phyloP scores from a whole-genome alignment of 768 basidiomycete genomes.

The Candolleomyces eurysporus region DNA sequence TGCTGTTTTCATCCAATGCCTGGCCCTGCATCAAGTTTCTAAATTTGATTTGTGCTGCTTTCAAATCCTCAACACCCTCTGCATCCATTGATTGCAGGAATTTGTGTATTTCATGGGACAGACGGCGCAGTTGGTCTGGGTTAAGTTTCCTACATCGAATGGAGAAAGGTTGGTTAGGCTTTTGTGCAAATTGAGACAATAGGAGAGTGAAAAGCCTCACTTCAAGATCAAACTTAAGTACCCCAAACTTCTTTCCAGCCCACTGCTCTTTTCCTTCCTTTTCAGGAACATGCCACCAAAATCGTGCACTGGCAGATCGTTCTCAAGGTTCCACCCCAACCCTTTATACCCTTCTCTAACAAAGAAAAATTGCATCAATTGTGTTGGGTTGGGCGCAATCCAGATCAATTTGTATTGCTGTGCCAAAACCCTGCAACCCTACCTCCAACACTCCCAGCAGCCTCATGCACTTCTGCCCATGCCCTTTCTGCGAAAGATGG shows the following conservation, averaged over 20 bases:
- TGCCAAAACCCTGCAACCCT: slow-evolving; percentile 44
- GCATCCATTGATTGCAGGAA: background rate
- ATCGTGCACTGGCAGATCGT: slow-evolving; percentile 24
- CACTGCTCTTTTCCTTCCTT: slow-evolving; percentile 11
- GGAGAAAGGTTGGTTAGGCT: background rate
- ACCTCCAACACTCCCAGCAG: slow-evolving; percentile 20
- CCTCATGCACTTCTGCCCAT: slow-evolving; percentile 58
- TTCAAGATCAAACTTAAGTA: slow-evolving; percentile 44
- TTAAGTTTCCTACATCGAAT: slow-evolving; percentile 36
- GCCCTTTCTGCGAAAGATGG: slow-evolving; percentile 42
- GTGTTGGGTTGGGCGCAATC: slow-evolving; percentile 47
- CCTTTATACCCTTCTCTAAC: slow-evolving; percentile 40
- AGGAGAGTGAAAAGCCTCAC: slow-evolving; percentile 31
- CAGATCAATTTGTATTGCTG: slow-evolving; percentile 27
- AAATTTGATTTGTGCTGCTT: background rate
- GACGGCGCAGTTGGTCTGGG: slow-evolving; percentile 26
- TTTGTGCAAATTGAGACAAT: background rate
- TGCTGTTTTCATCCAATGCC: no score
- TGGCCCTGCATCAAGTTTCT: no score
- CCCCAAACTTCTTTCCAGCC: slow-evolving; percentile 39
- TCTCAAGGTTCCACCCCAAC: slow-evolving; percentile 26
- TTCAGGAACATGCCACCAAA: slow-evolving; percentile 46
- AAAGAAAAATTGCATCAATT: slow-evolving; percentile 43
- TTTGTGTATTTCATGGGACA: background rate
- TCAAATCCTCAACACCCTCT: background rate